phyloP scores from a whole-genome alignment of 306 rosid species.

The Dicorynia guianensis region DNA sequence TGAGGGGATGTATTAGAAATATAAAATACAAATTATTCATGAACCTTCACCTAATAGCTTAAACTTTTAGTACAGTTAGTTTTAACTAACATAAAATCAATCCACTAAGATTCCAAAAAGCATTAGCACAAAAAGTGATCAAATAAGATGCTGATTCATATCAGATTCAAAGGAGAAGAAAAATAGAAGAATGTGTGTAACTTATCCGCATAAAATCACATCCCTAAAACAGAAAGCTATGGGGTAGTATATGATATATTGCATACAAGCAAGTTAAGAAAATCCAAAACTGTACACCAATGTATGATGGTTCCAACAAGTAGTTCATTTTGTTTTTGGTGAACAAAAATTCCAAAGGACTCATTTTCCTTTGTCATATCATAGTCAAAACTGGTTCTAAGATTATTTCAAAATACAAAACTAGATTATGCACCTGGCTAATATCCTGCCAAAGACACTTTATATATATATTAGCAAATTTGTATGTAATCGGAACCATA shows the following conservation, averaged over 20 bases:
- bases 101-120: conserved; percentile 18
- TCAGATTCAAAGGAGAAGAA: neutral
- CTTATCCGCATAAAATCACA: neutral
- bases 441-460: neutral
- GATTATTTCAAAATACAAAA: neutral
- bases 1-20: no score
- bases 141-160: neutral
- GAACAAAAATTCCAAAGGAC: neutral
- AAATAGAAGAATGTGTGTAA: neutral
- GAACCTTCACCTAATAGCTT: no score
- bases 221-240: neutral
- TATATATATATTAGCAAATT: neutral
- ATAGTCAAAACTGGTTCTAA: conserved; percentile 10
- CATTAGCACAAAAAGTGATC: neutral
- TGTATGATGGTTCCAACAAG: neutral
- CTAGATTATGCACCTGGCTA: conserved; percentile 1
- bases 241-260: neutral
- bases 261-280: neutral
- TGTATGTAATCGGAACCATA: neutral
- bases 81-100: no score
- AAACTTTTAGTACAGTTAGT: no score
- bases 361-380: neutral
- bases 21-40: no score
- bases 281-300: neutral
- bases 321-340: no score